Percentiles rank a stretch among this genome's conserved stretches.
Evolutionary conservation across 257 asterid genomes (phyloP).

Genomic region (Rehmannia glutinosa): DNA sequence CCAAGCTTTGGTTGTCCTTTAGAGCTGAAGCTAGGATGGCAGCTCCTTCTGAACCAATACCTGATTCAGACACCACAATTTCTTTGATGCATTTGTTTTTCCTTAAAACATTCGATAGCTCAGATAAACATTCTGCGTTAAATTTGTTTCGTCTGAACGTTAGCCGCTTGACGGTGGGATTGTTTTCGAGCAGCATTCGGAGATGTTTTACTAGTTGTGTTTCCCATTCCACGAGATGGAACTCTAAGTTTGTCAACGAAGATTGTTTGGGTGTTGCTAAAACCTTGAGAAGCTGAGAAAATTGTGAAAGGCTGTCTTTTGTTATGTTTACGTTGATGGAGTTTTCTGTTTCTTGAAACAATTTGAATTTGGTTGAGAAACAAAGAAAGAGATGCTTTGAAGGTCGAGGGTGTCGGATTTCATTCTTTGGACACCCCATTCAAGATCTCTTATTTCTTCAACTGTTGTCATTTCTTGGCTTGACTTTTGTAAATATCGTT

Average conservation of each 20-base stretch:
- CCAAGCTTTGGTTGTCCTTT: constrained; percentile 42
- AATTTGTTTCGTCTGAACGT: constrained; percentile 53
- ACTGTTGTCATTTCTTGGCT: constrained; percentile 32
- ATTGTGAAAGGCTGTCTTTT: constrained; percentile 13
- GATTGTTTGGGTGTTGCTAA: constrained; percentile 21
- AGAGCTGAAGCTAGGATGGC: constrained; percentile 53
- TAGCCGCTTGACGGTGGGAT: constrained; percentile 35
- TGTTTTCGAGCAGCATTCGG: constrained; percentile 29
- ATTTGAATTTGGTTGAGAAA: constrained; percentile 43
- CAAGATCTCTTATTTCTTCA: constrained; percentile 39
- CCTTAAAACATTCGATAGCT: constrained; percentile 42
- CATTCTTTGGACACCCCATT: constrained; percentile 46
- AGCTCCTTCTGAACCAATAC: constrained; percentile 67
- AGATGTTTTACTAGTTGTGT: constrained; percentile 35
- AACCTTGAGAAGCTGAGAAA: constrained; percentile 46
- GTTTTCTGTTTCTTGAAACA: constrained; percentile 56
- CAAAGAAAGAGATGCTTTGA: constrained; percentile 51
- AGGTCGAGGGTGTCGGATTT: constrained; percentile 36
- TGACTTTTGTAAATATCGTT: too few relatives aligned
- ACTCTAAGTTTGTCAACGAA: constrained; percentile 48
- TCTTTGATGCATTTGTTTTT: constrained; percentile 40
- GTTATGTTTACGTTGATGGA: constrained; percentile 52
- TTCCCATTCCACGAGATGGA: constrained; percentile 68
- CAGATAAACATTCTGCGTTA: constrained; percentile 38
- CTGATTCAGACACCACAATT: constrained; percentile 54